These are phyloP conservation scores for Setomelanomma holmii DNA, from an alignment of 2,329 filamentous ascomycete genomes.

Conservation along the genomic window DNA sequence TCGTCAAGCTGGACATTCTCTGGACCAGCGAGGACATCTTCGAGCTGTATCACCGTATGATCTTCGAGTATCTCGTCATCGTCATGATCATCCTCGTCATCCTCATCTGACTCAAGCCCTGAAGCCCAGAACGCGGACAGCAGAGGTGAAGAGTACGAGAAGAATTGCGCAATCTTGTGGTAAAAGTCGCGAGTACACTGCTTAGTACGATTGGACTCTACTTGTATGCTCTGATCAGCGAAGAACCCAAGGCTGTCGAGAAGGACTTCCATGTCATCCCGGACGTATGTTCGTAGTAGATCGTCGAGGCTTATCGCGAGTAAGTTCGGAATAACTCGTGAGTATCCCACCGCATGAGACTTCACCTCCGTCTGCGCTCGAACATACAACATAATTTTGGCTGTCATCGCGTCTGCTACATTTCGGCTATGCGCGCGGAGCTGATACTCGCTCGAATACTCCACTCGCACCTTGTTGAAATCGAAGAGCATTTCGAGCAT, in stretches of 20 bases:
- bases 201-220: neutral
- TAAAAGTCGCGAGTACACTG: neutral
- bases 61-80: neutral
- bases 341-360: too few species aligned
- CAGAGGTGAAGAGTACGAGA: neutral
- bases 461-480: neutral
- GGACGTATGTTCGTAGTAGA: neutral
- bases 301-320: neutral
- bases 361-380: too few species aligned
- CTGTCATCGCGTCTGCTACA: too few species aligned
- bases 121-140: conserved; percentile 2
- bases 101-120: neutral
- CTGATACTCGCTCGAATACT: too few species aligned
- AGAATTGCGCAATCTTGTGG: neutral
- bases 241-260: neutral
- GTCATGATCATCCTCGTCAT: neutral
- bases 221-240: neutral
- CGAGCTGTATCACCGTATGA: neutral
- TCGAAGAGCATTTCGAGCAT: neutral
- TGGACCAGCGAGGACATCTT: conserved; percentile 5
- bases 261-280: neutral
- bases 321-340: too few species aligned
- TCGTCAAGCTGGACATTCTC: neutral
- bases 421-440: too few species aligned
- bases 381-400: too few species aligned